Conservation (phyloP, 345 rosid species). For the Aegle marmelos region DNA sequence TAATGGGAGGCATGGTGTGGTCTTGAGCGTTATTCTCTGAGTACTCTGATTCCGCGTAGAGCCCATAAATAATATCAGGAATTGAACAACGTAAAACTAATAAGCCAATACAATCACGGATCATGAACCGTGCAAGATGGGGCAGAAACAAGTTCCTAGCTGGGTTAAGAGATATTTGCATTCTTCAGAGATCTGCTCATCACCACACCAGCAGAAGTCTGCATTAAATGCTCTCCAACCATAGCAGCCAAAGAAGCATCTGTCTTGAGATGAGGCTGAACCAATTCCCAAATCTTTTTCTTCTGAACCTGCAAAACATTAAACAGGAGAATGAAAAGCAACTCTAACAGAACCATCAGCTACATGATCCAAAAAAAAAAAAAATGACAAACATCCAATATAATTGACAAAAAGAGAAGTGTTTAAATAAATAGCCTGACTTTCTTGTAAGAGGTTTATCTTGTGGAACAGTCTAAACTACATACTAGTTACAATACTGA, state of each 20-base stretch:
- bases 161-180: constrained; percentile 68
- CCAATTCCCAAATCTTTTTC: constrained; percentile 87
- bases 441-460: background rate
- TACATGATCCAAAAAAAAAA: background rate
- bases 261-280: constrained; percentile 86
- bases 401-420: background rate
- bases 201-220: constrained; percentile 66
- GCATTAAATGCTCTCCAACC: constrained; percentile 64
- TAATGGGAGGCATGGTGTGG: no score
- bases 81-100: background rate
- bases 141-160: background rate
- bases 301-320: constrained; percentile 59
- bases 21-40: no score
- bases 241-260: constrained; percentile 51
- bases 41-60: no score
- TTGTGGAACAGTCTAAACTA: background rate
- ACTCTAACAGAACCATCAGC: background rate
- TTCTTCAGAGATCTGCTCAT: constrained; percentile 48
- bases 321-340: background rate
- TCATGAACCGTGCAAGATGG: background rate
- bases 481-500: background rate
- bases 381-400: background rate
- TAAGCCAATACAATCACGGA: background rate
- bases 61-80: no score
- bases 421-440: background rate